Conservation (phyloP, 2,329 filamentous ascomycete species). For the Juglanconis sp. region DNA sequence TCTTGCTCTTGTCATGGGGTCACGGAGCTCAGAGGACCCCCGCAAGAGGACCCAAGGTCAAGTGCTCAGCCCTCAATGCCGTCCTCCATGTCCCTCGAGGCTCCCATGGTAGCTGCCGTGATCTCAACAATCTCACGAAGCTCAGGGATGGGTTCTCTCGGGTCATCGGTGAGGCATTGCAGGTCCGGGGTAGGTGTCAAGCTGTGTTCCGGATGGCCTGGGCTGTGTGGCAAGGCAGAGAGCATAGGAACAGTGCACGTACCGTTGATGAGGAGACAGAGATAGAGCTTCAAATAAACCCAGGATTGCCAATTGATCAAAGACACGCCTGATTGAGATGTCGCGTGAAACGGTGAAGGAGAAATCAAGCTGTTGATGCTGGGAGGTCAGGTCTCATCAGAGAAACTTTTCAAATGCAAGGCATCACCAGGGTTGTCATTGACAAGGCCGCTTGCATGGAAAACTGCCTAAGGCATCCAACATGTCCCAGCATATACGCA, state of each 20-base stretch:
- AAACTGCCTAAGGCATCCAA: constrained; percentile 6
- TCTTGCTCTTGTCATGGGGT: neutral
- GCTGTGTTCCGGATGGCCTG: neutral
- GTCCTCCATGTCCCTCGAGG: too few species aligned
- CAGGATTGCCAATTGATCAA: neutral
- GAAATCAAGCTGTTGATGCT: neutral
- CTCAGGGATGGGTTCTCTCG: neutral
- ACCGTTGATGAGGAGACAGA: neutral
- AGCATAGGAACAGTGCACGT: neutral
- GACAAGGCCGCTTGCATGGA: neutral
- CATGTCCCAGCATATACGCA: neutral
- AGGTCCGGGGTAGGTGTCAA: neutral
- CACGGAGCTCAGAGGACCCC: neutral
- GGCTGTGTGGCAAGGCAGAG: neutral
- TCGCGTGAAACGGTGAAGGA: neutral
- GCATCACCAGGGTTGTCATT: constrained; percentile 15
- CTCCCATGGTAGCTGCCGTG: neutral
- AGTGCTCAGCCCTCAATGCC: neutral
- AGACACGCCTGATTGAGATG: neutral
- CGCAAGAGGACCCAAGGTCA: neutral
- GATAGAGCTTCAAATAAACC: constrained; percentile 3
- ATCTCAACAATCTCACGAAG: neutral
- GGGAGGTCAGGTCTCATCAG: neutral
- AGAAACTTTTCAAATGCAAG: constrained; percentile 16
- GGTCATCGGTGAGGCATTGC: neutral